These are phyloP conservation scores for Rhododendron ferrugineum DNA, from an alignment of 148 eudicot genomes.

Conservation along the genomic window DNA sequence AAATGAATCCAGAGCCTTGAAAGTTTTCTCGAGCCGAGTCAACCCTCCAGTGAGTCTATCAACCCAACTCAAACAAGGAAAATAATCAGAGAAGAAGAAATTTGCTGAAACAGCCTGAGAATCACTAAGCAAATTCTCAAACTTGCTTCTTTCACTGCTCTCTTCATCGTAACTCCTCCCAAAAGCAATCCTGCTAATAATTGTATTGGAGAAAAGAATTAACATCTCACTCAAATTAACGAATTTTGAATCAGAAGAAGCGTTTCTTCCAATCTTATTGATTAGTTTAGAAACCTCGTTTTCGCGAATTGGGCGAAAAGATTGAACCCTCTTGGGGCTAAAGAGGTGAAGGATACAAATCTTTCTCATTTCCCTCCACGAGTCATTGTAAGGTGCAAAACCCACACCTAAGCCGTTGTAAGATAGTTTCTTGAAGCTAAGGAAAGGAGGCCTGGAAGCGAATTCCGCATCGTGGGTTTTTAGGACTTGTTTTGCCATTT, in stretches of 20 bases:
- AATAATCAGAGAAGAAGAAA: constrained; percentile 6
- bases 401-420: background rate
- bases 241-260: background rate
- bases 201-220: background rate
- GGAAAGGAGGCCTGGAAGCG: background rate
- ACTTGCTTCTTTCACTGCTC: background rate
- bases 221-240: constrained; percentile 4
- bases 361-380: constrained; percentile 10
- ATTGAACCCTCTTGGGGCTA: constrained; percentile 2
- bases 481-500: constrained; percentile 2
- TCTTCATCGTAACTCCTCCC: background rate
- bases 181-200: background rate
- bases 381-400: constrained; percentile 2
- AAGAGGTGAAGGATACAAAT: background rate
- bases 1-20: background rate
- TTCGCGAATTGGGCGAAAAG: background rate
- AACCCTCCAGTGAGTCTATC: background rate
- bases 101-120: background rate
- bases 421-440: background rate
- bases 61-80: constrained; percentile 6
- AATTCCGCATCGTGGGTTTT: background rate
- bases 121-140: background rate
- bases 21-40: background rate
- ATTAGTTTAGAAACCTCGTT: background rate
- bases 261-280: background rate